phyloP scores from a whole-genome alignment of 352 stramenopile genomes.

The Thalassiosira sp. region DNA sequence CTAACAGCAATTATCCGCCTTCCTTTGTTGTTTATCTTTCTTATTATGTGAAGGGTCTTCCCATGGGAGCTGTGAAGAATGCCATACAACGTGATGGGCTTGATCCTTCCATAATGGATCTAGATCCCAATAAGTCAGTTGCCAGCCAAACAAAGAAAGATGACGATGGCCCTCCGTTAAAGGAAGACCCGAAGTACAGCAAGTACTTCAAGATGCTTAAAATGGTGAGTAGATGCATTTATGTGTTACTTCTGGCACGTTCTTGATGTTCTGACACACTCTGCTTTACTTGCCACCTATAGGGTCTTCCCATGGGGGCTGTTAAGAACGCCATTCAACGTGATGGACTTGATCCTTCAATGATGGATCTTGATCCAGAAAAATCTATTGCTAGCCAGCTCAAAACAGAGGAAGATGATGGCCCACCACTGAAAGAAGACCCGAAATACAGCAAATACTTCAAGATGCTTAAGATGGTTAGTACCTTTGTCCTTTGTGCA shows the following conservation, averaged over 20 bases:
- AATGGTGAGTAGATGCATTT: too few relatives aligned
- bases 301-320: slow-evolving; percentile 83
- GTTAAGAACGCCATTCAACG: slow-evolving; percentile 91
- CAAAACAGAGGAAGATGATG: slow-evolving; percentile 32
- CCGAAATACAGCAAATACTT: slow-evolving; percentile 78
- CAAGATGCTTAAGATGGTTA: slow-evolving; percentile 83
- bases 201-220: slow-evolving; percentile 80
- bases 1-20: too few relatives aligned
- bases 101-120: slow-evolving; percentile 79
- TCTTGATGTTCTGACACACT: too few relatives aligned
- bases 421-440: slow-evolving; percentile 73
- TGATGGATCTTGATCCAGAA: slow-evolving; percentile 80
- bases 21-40: background rate
- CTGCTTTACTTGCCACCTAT: too few relatives aligned
- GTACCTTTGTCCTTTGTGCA: background rate
- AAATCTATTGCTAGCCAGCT: slow-evolving; percentile 54
- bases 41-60: slow-evolving; percentile 52
- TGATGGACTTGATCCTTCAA: slow-evolving; percentile 74
- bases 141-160: slow-evolving; percentile 48
- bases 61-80: slow-evolving; percentile 89
- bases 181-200: slow-evolving; percentile 75
- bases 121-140: slow-evolving; percentile 65
- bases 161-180: slow-evolving; percentile 46
- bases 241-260: too few relatives aligned
- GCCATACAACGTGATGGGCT: slow-evolving; percentile 87